Conservation (phyloP, 768 basidiomycete species). For the Amanita rimosa region DNA sequence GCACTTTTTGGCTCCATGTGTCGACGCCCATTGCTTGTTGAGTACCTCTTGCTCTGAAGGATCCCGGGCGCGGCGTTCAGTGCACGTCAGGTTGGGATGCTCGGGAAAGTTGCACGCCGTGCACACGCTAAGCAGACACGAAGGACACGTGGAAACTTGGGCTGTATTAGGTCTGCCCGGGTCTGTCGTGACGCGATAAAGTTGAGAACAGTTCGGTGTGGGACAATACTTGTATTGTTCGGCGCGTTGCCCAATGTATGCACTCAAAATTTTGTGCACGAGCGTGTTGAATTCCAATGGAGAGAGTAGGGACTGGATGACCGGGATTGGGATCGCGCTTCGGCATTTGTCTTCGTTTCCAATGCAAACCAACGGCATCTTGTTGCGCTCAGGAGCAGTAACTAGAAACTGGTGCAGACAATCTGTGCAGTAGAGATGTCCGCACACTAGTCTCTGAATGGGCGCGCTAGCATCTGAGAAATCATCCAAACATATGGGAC, state of each 20-base stretch:
- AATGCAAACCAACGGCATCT: neutral
- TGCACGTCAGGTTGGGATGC: constrained; percentile 34
- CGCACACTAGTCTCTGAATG: neutral
- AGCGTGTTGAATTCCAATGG: neutral
- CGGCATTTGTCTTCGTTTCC: constrained; percentile 5
- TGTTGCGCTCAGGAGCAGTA: constrained; percentile 4
- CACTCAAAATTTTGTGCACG: neutral
- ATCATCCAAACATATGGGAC: constrained; percentile 5
- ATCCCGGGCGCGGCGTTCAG: neutral
- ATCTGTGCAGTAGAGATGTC: constrained; percentile 1
- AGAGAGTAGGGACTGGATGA: constrained; percentile 1
- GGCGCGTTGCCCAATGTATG: neutral
- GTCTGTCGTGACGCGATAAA: neutral
- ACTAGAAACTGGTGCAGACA: constrained; percentile 1
- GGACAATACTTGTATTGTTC: constrained; percentile 5
- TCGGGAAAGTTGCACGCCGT: constrained; percentile 34
- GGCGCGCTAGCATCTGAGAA: neutral
- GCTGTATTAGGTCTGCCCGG: neutral
- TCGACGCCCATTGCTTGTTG: neutral
- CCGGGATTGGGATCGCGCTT: neutral
- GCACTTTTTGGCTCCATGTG: constrained; percentile 22
- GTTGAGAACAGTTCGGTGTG: neutral
- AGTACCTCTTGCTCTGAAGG: constrained; percentile 1
- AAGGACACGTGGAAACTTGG: constrained; percentile 24
- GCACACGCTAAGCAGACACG: constrained; percentile 39